A percentile compares a stretch with the other conserved stretches of the same genome.
phyloP scores from a whole-genome alignment of 2,329 filamentous ascomycete species.

The Botrytis squamosa region DNA sequence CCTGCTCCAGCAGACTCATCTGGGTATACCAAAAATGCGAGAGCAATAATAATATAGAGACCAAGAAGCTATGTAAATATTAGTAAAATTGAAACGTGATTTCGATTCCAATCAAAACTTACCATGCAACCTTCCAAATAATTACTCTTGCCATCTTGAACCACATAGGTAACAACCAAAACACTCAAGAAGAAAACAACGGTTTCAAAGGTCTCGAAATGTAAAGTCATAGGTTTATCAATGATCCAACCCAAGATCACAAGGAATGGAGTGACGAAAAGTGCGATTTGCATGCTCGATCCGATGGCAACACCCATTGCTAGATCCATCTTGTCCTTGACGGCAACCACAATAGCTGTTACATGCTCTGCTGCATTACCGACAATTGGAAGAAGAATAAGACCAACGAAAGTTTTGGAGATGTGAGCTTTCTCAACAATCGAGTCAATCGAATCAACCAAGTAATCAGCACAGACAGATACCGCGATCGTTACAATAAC shows the following conservation, averaged over 20 bases:
- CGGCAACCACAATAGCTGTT: conserved; percentile 72
- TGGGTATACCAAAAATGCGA: conserved; percentile 61
- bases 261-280: conserved; percentile 76
- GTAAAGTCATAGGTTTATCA: conserved; percentile 65
- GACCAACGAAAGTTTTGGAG: conserved; percentile 76
- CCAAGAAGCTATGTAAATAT: conserved; percentile 50
- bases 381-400: conserved; percentile 75
- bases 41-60: conserved; percentile 56
- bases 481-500: conserved; percentile 67
- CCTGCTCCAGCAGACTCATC: conserved; percentile 43
- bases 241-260: conserved; percentile 77
- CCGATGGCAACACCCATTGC: conserved; percentile 79
- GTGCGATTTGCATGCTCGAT: conserved; percentile 76
- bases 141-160: conserved; percentile 82
- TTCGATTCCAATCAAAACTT: conserved; percentile 1
- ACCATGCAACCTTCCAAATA: conserved; percentile 77
- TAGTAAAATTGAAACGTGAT: not conserved
- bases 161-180: conserved; percentile 71
- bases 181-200: conserved; percentile 74
- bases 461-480: conserved; percentile 70
- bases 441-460: conserved; percentile 71
- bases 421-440: conserved; percentile 68
- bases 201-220: conserved; percentile 78
- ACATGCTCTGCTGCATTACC: conserved; percentile 79
- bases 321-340: conserved; percentile 71